Percentiles rank a stretch among this genome's conserved stretches.
phyloP scores from a whole-genome alignment of 352 stramenopile genomes.

The Phytopythium boreale region DNA sequence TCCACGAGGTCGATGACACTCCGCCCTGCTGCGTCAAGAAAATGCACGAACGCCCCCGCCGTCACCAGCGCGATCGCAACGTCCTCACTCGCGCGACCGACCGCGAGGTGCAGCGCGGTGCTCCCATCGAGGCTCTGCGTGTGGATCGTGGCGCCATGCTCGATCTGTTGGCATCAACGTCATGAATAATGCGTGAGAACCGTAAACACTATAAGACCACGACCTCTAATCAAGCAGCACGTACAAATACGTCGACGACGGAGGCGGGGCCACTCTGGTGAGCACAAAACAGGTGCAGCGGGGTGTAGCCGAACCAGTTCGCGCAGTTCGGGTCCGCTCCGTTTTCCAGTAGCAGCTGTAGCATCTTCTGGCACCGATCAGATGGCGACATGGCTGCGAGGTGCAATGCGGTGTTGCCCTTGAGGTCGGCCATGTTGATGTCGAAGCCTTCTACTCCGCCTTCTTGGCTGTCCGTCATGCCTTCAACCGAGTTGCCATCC shows the following conservation, averaged over 20 bases:
- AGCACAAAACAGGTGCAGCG: constrained; percentile 82
- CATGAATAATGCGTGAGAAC: not conserved
- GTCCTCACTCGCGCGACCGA: constrained; percentile 71
- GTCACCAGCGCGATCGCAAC: constrained; percentile 70
- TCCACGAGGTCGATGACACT: constrained; percentile 84
- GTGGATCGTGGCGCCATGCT: constrained; percentile 76
- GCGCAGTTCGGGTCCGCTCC: constrained; percentile 65
- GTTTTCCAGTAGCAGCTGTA: constrained; percentile 80
- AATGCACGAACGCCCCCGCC: constrained; percentile 71
- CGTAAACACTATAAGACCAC: not conserved
- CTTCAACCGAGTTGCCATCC: constrained; percentile 6
- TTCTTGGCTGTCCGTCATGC: constrained; percentile 6
- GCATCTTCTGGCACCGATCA: constrained; percentile 77
- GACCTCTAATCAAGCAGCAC: not conserved
- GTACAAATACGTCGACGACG: constrained; percentile 79
- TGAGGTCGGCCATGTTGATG: constrained; percentile 81
- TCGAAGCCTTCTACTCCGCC: constrained; percentile 34
- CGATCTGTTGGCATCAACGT: constrained; percentile 53
- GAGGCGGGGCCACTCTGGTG: constrained; percentile 69
- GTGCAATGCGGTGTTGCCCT: constrained; percentile 81
- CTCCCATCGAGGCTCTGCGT: constrained; percentile 80
- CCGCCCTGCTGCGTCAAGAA: constrained; percentile 76
- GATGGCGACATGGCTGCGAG: constrained; percentile 81
- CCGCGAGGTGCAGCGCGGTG: constrained; percentile 76
- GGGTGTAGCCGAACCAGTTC: constrained; percentile 88